A percentile compares a stretch with the other conserved stretches of the same genome.
These are phyloP conservation scores for Erigeron canadensis DNA, from an alignment of 129 eudicot genomes.

Conservation along the genomic window DNA sequence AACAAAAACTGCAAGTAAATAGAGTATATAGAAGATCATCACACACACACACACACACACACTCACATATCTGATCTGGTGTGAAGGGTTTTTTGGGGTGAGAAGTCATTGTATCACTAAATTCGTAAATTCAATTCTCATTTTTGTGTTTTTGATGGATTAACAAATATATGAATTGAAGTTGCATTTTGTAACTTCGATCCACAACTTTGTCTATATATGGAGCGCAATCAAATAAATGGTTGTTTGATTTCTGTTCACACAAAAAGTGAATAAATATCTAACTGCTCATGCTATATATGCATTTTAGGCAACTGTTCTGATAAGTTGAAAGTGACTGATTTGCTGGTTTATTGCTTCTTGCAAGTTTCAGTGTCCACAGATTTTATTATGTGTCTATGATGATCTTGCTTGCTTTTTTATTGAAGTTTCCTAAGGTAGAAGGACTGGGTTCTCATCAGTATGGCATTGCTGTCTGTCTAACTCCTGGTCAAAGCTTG, in stretches of 20 bases:
- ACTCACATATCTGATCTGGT: no score
- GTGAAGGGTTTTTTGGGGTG: no score
- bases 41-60: no score
- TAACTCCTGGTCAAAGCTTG: slow-evolving; percentile 46
- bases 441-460: slow-evolving; percentile 68
- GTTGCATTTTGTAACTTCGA: no score
- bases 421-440: slow-evolving; percentile 55
- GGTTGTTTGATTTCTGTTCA: neutral
- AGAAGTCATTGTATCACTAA: no score
- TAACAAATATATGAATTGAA: no score
- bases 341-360: slow-evolving; percentile 16
- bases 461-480: slow-evolving; percentile 65
- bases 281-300: slow-evolving; percentile 12
- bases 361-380: slow-evolving; percentile 17
- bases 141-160: no score
- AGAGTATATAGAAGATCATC: no score
- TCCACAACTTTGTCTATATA: no score
- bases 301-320: slow-evolving; percentile 3
- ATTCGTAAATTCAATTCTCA: no score
- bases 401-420: slow-evolving; percentile 28
- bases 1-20: no score
- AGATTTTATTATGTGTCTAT: slow-evolving; percentile 21
- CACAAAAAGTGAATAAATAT: neutral
- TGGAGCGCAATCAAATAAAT: no score
- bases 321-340: slow-evolving; percentile 8